Percentiles rank a stretch among this genome's conserved stretches.
Evolutionary conservation across 345 rosid species (phyloP).

Genomic region (Geranium rotundifolium): DNA sequence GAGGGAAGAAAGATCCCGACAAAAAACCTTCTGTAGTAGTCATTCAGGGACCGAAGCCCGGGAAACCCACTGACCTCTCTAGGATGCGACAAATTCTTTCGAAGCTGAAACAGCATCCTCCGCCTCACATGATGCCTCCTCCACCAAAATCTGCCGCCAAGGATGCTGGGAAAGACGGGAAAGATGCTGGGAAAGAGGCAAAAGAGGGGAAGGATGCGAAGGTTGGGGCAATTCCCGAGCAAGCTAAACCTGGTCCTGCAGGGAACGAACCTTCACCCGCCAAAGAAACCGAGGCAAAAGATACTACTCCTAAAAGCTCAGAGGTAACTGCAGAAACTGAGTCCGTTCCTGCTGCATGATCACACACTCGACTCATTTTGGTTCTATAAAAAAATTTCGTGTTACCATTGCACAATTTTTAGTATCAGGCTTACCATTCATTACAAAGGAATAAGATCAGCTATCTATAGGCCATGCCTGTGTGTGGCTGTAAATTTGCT

Average conservation of each 20-base stretch:
- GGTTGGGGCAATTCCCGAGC: slow-evolving; percentile 10
- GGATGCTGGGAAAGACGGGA: slow-evolving; percentile 29
- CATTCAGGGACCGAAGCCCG: slow-evolving; percentile 91
- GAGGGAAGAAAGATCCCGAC: slow-evolving; percentile 69
- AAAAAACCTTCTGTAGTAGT: slow-evolving; percentile 52
- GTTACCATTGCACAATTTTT: too few species aligned
- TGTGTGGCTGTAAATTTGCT: too few species aligned
- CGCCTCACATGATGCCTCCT: slow-evolving; percentile 83
- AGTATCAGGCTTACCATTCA: too few species aligned
- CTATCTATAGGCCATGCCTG: too few species aligned
- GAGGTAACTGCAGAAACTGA: too few species aligned
- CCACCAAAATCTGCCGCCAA: slow-evolving; percentile 32
- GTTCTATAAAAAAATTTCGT: too few species aligned
- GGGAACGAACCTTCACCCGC: slow-evolving; percentile 23
- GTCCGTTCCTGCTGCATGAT: too few species aligned
- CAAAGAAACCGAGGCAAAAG: slow-evolving; percentile 16
- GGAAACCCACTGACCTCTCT: slow-evolving; percentile 74
- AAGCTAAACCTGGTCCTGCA: slow-evolving; percentile 13
- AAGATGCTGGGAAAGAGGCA: slow-evolving; percentile 24
- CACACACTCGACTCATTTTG: too few species aligned
- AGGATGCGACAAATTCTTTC: slow-evolving; percentile 79
- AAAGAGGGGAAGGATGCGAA: slow-evolving; percentile 24
- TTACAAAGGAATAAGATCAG: too few species aligned
- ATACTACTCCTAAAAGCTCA: slow-evolving; percentile 1
- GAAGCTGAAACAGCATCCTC: slow-evolving; percentile 78